phyloP scores from a whole-genome alignment of 2,329 filamentous ascomycete genomes.

The Lecanicillium sp. region DNA sequence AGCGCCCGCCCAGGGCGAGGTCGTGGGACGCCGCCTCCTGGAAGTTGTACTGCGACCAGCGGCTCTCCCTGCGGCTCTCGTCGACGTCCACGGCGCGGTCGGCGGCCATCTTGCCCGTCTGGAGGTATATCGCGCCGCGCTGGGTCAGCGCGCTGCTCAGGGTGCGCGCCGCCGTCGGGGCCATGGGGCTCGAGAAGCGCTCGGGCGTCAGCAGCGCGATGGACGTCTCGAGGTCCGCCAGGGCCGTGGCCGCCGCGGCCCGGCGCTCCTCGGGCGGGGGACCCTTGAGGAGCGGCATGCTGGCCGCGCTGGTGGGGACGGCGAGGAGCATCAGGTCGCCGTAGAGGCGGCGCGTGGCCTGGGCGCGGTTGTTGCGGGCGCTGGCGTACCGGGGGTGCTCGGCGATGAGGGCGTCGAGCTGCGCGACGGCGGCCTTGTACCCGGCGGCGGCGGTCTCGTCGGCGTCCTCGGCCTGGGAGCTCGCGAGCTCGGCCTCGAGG shows the following conservation, averaged over 20 bases:
- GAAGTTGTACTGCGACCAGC: slow-evolving; percentile 50
- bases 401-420: slow-evolving; percentile 50
- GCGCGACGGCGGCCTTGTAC: slow-evolving; percentile 42
- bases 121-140: slow-evolving; percentile 58
- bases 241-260: slow-evolving; percentile 33
- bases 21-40: slow-evolving; percentile 58
- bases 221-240: slow-evolving; percentile 51
- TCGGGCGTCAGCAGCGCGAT: slow-evolving; percentile 54
- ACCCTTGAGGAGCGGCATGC: slow-evolving; percentile 36
- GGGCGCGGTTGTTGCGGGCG: slow-evolving; percentile 68
- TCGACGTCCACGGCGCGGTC: slow-evolving; percentile 34
- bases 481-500: slow-evolving; percentile 47
- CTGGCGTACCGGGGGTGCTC: slow-evolving; percentile 62
- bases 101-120: slow-evolving; percentile 44
- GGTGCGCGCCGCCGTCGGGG: slow-evolving; percentile 57
- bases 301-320: slow-evolving; percentile 29
- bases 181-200: slow-evolving; percentile 47
- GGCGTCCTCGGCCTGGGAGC: slow-evolving; percentile 31
- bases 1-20: slow-evolving; percentile 58
- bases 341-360: slow-evolving; percentile 56
- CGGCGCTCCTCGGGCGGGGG: slow-evolving; percentile 32
- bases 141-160: slow-evolving; percentile 68
- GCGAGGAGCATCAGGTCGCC: slow-evolving; percentile 53
- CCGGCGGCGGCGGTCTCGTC: slow-evolving; percentile 33
- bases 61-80: slow-evolving; percentile 35